Percentiles rank a stretch among this genome's conserved stretches.
Evolutionary conservation across 2,329 filamentous ascomycete species (phyloP).

Genomic region (Whalleya microplaca): DNA sequence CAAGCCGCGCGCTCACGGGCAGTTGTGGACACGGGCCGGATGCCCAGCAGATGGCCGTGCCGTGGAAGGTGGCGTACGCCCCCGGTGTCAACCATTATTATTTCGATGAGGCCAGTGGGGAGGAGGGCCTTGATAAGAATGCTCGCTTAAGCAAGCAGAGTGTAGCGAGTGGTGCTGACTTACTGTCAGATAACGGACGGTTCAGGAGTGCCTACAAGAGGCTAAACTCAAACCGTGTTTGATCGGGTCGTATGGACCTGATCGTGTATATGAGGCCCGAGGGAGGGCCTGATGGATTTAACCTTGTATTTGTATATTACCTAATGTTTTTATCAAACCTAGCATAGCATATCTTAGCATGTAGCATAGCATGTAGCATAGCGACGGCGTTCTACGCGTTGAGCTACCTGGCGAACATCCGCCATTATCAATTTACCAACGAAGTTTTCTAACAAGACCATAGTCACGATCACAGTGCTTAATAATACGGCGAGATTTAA

Average conservation of each 20-base stretch:
- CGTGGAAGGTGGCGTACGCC: constrained; percentile 32
- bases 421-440: too few species aligned
- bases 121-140: not conserved
- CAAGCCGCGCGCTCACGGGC: constrained; percentile 29
- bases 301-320: too few species aligned
- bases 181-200: constrained; percentile 5
- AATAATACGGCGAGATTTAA: not conserved
- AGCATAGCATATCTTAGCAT: not conserved
- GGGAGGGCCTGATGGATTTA: too few species aligned
- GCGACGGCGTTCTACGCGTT: constrained; percentile 13
- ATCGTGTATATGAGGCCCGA: not conserved
- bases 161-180: constrained; percentile 17
- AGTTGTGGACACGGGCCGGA: constrained; percentile 35
- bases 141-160: not conserved
- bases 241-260: constrained; percentile 5
- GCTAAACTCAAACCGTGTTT: constrained; percentile 25
- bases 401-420: too few species aligned
- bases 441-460: too few species aligned
- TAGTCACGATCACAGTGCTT: not conserved
- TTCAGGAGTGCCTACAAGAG: constrained; percentile 28
- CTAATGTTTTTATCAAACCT: too few species aligned
- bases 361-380: constrained; percentile 10
- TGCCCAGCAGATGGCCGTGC: constrained; percentile 22
- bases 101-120: constrained; percentile 23
- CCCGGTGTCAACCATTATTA: constrained; percentile 35